Conservation (phyloP, 768 basidiomycete species). For the Serendipita sp. region DNA sequence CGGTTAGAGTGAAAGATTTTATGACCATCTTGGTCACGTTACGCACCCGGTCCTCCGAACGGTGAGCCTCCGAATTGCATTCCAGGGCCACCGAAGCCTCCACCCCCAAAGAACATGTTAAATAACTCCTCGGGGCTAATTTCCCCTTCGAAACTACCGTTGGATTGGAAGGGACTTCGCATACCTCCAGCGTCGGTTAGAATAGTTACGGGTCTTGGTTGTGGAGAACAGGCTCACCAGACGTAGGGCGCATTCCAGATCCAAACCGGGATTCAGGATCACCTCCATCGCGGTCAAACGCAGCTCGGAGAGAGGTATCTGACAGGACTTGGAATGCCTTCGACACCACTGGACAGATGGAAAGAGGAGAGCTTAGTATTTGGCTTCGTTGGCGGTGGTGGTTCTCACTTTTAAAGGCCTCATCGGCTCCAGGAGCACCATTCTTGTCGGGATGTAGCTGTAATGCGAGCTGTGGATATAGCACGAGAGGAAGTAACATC, state of each 20-base stretch:
- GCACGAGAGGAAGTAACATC: not conserved
- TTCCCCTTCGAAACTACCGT: slow-evolving; percentile 54
- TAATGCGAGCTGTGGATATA: slow-evolving; percentile 51
- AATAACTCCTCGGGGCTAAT: slow-evolving; percentile 92
- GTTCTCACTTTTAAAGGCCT: slow-evolving; percentile 85
- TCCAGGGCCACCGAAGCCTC: slow-evolving; percentile 29
- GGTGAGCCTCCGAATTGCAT: slow-evolving; percentile 32
- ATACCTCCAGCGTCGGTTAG: not conserved
- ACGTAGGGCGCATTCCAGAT: slow-evolving; percentile 29
- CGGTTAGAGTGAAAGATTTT: not conserved
- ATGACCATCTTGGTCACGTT: not conserved
- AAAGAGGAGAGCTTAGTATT: slow-evolving; percentile 1
- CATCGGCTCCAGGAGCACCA: slow-evolving; percentile 93
- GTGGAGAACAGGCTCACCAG: slow-evolving; percentile 3
- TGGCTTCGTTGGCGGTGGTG: not conserved
- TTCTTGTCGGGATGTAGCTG: slow-evolving; percentile 88
- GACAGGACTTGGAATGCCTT: slow-evolving; percentile 94
- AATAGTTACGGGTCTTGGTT: not conserved
- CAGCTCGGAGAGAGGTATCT: slow-evolving; percentile 44
- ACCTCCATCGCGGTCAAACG: slow-evolving; percentile 65
- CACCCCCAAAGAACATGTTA: slow-evolving; percentile 95
- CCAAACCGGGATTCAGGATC: slow-evolving; percentile 77
- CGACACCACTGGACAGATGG: slow-evolving; percentile 59
- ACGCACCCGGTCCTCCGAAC: slow-evolving; percentile 35
- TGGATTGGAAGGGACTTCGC: not conserved